Evolutionary conservation across 352 stramenopile genomes (phyloP).

Genomic region (Globisporangium barbulae): DNA sequence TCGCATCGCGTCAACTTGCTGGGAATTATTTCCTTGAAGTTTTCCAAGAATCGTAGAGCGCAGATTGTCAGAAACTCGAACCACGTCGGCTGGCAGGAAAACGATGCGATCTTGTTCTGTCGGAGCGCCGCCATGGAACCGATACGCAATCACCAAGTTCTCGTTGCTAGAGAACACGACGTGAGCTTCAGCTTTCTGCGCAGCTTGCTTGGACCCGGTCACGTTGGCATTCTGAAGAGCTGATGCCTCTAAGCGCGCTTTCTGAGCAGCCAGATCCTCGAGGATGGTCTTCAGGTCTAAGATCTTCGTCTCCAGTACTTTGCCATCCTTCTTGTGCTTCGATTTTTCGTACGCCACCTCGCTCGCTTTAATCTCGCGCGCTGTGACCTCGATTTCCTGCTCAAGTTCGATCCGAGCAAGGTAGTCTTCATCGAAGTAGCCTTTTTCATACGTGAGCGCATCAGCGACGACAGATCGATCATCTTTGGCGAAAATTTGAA

Average conservation of each 20-base stretch:
- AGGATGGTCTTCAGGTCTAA: conserved; percentile 11
- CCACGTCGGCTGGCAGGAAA: conserved; percentile 42
- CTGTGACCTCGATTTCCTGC: conserved; percentile 38
- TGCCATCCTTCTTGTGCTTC: conserved; percentile 21
- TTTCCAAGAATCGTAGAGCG: conserved; percentile 47
- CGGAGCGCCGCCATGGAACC: conserved; percentile 27
- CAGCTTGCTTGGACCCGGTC: neutral
- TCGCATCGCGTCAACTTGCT: conserved; percentile 26
- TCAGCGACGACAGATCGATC: conserved; percentile 21
- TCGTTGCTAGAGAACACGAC: conserved; percentile 16
- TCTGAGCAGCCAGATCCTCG: neutral
- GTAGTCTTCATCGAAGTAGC: conserved; percentile 25
- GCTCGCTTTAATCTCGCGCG: conserved; percentile 19
- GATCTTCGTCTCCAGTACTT: conserved; percentile 19
- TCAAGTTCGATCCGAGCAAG: conserved; percentile 21
- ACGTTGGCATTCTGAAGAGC: neutral
- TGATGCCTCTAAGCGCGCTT: neutral
- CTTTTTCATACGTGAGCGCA: conserved; percentile 19
- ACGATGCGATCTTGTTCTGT: conserved; percentile 30
- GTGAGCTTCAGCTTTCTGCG: neutral
- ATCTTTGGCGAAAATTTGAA: conserved; percentile 30
- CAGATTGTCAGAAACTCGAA: conserved; percentile 39
- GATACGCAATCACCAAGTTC: conserved; percentile 32
- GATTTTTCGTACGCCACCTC: conserved; percentile 8
- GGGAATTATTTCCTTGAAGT: conserved; percentile 40